Conservation (phyloP, 202 grass and related monocot genomes). For the Carex arenaria region DNA sequence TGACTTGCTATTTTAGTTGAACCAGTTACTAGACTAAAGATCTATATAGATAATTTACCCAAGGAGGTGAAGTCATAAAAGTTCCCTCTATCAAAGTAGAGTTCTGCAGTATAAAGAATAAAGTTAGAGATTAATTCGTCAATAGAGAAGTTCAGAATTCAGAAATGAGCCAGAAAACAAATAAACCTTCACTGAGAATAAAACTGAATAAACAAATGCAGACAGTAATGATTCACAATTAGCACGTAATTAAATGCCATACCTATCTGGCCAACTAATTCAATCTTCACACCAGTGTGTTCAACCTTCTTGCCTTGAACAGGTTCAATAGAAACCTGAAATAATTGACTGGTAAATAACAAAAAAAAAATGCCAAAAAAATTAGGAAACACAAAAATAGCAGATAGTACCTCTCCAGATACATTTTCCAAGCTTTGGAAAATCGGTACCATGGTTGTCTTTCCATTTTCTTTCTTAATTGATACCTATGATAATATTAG, state of each 20-base stretch:
- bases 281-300: slow-evolving; percentile 79
- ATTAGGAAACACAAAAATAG: slow-evolving; percentile 8
- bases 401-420: slow-evolving; percentile 61
- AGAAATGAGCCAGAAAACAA: not conserved
- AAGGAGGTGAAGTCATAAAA: slow-evolving; percentile 96
- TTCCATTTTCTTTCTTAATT: slow-evolving; percentile 83
- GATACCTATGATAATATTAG: slow-evolving; percentile 33
- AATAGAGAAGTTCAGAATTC: not conserved
- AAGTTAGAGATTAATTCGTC: slow-evolving; percentile 10
- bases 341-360: not conserved
- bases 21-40: not conserved
- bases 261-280: slow-evolving; percentile 93
- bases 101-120: slow-evolving; percentile 39
- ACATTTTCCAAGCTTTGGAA: slow-evolving; percentile 87
- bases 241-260: not conserved
- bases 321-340: slow-evolving; percentile 75
- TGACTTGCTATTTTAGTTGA: not conserved
- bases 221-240: not conserved
- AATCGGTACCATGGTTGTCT: slow-evolving; percentile 59
- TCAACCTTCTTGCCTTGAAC: slow-evolving; percentile 77
- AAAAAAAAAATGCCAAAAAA: not conserved
- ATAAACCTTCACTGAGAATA: slow-evolving; percentile 18
- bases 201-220: not conserved
- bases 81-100: slow-evolving; percentile 80
- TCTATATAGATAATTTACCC: slow-evolving; percentile 35